These are phyloP conservation scores for Leishmania arabica DNA, from an alignment of 208 protist species.

Conservation along the genomic window DNA sequence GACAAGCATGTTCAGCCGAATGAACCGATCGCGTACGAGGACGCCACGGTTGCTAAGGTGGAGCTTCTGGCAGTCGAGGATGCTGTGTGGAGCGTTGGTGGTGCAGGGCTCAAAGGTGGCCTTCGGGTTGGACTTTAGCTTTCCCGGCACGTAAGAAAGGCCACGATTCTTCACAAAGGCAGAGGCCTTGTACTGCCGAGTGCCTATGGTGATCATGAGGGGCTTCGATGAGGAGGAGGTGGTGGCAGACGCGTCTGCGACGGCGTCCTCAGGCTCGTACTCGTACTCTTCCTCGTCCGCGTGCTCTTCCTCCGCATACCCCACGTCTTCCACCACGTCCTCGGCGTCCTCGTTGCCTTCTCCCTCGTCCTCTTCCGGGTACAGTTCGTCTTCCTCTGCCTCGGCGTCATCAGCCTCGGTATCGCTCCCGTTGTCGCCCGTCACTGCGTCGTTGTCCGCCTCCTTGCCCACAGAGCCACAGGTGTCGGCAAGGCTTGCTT, in stretches of 20 bases:
- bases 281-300: slow-evolving; percentile 37
- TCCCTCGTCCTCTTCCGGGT: background rate
- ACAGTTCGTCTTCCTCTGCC: background rate
- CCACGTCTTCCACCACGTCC: slow-evolving; percentile 20
- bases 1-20: slow-evolving; percentile 78
- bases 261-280: slow-evolving; percentile 32
- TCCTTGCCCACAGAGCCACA: too few species aligned
- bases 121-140: slow-evolving; percentile 56
- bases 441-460: background rate
- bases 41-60: slow-evolving; percentile 73
- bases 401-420: background rate
- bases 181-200: slow-evolving; percentile 48
- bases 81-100: slow-evolving; percentile 44
- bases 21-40: slow-evolving; percentile 63
- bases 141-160: slow-evolving; percentile 38
- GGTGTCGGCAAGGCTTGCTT: background rate
- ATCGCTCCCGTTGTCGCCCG: background rate
- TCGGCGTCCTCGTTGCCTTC: slow-evolving; percentile 33
- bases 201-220: slow-evolving; percentile 35
- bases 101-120: slow-evolving; percentile 53
- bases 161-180: slow-evolving; percentile 69
- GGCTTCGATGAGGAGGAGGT: background rate
- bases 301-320: slow-evolving; percentile 26
- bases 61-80: slow-evolving; percentile 59
- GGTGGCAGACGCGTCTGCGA: slow-evolving; percentile 1